Percentiles rank a stretch among this genome's conserved stretches.
These are phyloP conservation scores for Hevea brasiliensis DNA, from an alignment of 345 rosid genomes.

Conservation along the genomic window DNA sequence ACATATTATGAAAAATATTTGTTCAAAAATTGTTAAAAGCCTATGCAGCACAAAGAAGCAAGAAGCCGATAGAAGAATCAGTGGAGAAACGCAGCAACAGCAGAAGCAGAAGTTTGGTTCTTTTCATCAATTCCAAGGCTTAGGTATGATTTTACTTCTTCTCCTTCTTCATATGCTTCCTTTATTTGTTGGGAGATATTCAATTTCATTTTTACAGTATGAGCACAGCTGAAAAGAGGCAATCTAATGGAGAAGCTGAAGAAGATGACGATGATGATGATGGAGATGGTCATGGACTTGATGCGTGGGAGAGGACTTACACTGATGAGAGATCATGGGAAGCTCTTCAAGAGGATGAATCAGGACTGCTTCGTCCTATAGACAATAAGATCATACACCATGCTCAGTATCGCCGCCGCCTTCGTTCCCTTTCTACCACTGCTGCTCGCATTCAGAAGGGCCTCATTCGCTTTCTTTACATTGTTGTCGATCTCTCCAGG, in stretches of 20 bases:
- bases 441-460: conserved; percentile 81
- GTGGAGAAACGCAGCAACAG: too few relatives aligned
- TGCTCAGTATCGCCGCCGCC: conserved; percentile 70
- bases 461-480: conserved; percentile 81
- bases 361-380: conserved; percentile 71
- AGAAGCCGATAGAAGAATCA: too few relatives aligned
- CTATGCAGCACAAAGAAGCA: too few relatives aligned
- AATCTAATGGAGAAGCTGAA: conserved; percentile 45
- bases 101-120: too few relatives aligned
- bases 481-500: conserved; percentile 83
- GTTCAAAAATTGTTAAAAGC: too few relatives aligned
- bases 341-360: conserved; percentile 84
- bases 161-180: too few relatives aligned
- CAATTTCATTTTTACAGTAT: conserved; percentile 5
- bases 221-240: conserved; percentile 47
- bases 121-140: too few relatives aligned
- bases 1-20: too few relatives aligned
- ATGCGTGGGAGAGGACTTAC: conserved; percentile 78
- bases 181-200: too few relatives aligned
- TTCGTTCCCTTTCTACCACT: conserved; percentile 61
- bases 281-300: conserved; percentile 46
- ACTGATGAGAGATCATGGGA: conserved; percentile 90
- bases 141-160: too few relatives aligned
- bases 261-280: conserved; percentile 73
- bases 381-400: conserved; percentile 66